A percentile compares a stretch with the other conserved stretches of the same genome.
Conservation (phyloP, 495 filamentous ascomycete species). For the Jackrogersella multiformis region DNA sequence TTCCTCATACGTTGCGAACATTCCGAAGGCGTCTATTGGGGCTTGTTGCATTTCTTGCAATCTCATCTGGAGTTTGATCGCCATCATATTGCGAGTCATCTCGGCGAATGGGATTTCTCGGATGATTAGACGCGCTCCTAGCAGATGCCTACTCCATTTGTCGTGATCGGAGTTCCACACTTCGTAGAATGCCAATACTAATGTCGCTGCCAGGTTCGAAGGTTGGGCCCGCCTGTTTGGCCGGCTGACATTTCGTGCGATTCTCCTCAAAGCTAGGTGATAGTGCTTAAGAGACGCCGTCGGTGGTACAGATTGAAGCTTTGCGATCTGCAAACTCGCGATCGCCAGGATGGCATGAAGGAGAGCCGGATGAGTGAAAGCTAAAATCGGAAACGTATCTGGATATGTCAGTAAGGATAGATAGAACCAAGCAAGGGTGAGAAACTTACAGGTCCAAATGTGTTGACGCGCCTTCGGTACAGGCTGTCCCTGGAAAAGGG, state of each 20-base stretch:
- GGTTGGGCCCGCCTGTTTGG: constrained; percentile 76
- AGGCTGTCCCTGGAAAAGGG: constrained; percentile 70
- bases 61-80: constrained; percentile 60
- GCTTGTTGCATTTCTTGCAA: constrained; percentile 43
- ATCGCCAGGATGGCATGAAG: constrained; percentile 93
- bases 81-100: constrained; percentile 73
- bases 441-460: constrained; percentile 74
- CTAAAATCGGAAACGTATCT: constrained; percentile 84
- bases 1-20: constrained; percentile 40
- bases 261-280: constrained; percentile 79
- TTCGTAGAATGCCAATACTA: constrained; percentile 93
- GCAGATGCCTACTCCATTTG: constrained; percentile 93
- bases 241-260: constrained; percentile 77
- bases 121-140: constrained; percentile 83
- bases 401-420: constrained; percentile 4
- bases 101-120: constrained; percentile 81
- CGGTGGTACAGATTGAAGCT: constrained; percentile 72
- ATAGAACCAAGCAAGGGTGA: not conserved
- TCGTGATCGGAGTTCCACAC: constrained; percentile 93
- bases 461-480: constrained; percentile 76
- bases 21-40: constrained; percentile 34
- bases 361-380: constrained; percentile 82
- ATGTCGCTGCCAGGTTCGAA: constrained; percentile 84
- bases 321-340: constrained; percentile 87
- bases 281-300: constrained; percentile 92